phyloP scores from a whole-genome alignment of 225 moss, liverwort and hornwort genomes.

The Marchantia polymorpha region DNA sequence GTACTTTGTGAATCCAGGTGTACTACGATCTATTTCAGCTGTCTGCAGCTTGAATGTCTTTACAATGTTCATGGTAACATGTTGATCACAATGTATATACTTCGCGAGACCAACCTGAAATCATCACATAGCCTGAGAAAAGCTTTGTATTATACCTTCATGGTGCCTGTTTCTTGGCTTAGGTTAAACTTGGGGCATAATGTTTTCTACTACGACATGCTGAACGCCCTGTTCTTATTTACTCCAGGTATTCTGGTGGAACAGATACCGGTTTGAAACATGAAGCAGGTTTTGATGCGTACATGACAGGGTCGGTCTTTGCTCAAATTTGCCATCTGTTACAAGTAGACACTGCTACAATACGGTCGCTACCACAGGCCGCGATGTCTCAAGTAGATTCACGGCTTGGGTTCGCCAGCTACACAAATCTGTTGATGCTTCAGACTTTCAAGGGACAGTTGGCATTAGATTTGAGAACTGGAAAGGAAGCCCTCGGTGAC shows the following conservation, averaged over 20 bases:
- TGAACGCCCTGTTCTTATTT: background rate
- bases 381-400: background rate
- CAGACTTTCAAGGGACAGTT: constrained; percentile 37
- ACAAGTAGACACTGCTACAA: constrained; percentile 26
- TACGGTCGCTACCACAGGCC: constrained; percentile 28
- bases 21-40: too few relatives aligned
- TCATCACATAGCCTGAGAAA: background rate
- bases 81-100: too few relatives aligned
- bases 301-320: constrained; percentile 80
- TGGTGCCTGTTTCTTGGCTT: background rate
- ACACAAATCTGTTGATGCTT: constrained; percentile 43
- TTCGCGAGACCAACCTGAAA: too few relatives aligned
- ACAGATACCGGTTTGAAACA: constrained; percentile 36
- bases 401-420: constrained; percentile 35
- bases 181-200: background rate
- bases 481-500: constrained; percentile 38
- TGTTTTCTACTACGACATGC: background rate
- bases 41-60: too few relatives aligned
- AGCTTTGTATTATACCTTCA: background rate
- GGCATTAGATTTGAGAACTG: constrained; percentile 42
- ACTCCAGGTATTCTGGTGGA: constrained; percentile 36
- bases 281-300: constrained; percentile 79
- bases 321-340: constrained; percentile 47
- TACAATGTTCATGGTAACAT: too few relatives aligned
- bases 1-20: too few relatives aligned